These are phyloP conservation scores for Fusarium dlaminii DNA, from an alignment of 2,329 filamentous ascomycete species.

Conservation along the genomic window DNA sequence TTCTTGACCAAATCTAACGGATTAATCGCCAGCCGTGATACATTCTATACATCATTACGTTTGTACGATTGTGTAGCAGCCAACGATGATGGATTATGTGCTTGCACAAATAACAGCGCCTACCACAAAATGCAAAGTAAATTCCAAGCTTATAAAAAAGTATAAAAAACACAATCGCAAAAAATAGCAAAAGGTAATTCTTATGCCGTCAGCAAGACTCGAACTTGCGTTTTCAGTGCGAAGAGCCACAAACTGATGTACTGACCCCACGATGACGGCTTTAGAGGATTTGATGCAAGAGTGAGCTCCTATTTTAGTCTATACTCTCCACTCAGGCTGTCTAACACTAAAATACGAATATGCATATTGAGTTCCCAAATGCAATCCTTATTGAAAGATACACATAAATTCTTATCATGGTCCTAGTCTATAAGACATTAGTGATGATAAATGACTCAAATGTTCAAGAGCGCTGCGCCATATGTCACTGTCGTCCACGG, in stretches of 20 bases:
- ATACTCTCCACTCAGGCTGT: too few species aligned
- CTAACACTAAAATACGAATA: too few species aligned
- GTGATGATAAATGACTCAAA: too few species aligned
- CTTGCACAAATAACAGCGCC: neutral
- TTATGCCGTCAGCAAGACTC: slow-evolving; percentile 36
- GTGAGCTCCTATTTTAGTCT: fast-evolving
- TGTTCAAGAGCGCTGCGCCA: too few species aligned
- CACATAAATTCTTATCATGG: neutral
- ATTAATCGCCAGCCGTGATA: neutral
- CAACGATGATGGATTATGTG: neutral
- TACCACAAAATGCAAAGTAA: neutral
- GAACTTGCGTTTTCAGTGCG: slow-evolving; percentile 39
- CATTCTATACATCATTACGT: neutral
- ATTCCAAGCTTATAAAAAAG: neutral
- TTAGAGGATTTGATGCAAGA: neutral
- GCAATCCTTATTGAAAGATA: neutral
- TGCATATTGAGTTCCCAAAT: neutral
- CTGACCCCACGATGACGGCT: slow-evolving; percentile 38
- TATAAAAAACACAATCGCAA: fast-evolving
- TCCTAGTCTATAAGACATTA: neutral
- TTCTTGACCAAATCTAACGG: too few species aligned
- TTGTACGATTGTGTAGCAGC: too few species aligned
- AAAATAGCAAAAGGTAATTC: slow-evolving; percentile 2
- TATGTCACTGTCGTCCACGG: neutral
- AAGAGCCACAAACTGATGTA: slow-evolving; percentile 36